Percentiles rank a stretch among this genome's conserved stretches.
phyloP scores from a whole-genome alignment of 1,284 basidiomycete species.

The Wolfiporia cocos region DNA sequence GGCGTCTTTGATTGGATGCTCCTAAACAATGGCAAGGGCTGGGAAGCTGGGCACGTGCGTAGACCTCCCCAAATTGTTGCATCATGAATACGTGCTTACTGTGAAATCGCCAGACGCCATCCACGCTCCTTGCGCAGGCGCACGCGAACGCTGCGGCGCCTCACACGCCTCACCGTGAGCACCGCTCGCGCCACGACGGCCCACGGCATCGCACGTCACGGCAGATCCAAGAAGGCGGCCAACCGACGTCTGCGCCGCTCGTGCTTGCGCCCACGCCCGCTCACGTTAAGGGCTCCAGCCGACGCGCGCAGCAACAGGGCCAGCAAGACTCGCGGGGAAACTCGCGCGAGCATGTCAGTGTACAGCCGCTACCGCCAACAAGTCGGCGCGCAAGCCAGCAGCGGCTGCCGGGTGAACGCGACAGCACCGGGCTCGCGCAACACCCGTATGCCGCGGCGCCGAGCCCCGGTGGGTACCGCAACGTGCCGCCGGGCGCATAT shows the following conservation, averaged over 20 bases:
- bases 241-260: conserved; percentile 45
- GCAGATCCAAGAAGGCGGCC: conserved; percentile 39
- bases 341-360: conserved; percentile 44
- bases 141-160: conserved; percentile 45
- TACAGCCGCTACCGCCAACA: conserved; percentile 54
- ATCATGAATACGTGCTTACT: conserved; percentile 8
- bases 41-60: conserved; percentile 73
- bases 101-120: conserved; percentile 31
- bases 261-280: conserved; percentile 59
- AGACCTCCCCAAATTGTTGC: conserved; percentile 2
- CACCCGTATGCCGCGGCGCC: conserved; percentile 68
- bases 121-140: conserved; percentile 41
- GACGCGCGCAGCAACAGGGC: conserved; percentile 26
- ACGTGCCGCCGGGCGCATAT: no score
- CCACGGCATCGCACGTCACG: conserved; percentile 56
- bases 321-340: conserved; percentile 35
- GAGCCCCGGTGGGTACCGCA: conserved; percentile 47
- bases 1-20: conserved; percentile 97
- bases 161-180: conserved; percentile 49
- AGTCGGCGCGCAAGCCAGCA: conserved; percentile 62
- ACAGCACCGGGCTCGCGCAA: conserved; percentile 39
- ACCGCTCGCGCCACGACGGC: conserved; percentile 47
- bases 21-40: conserved; percentile 84
- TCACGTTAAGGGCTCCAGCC: conserved; percentile 48
- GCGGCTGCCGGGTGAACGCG: conserved; percentile 32